A percentile compares a stretch with the other conserved stretches of the same genome.
These are phyloP conservation scores for Teratosphaeria gauchensis DNA, from an alignment of 2,329 filamentous ascomycete genomes.

Conservation along the genomic window DNA sequence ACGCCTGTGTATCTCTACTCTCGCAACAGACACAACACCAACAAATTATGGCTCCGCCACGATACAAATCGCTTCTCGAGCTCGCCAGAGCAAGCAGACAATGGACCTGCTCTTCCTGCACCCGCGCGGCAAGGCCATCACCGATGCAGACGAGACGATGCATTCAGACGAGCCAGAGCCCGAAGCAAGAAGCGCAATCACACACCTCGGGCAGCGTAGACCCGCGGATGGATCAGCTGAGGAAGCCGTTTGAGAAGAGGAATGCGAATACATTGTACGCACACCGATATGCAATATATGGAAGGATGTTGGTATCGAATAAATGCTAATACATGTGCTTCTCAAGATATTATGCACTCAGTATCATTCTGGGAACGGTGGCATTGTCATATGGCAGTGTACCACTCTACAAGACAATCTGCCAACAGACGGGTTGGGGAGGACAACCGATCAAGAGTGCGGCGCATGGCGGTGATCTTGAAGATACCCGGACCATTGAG, in stretches of 20 bases:
- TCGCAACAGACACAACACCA: not conserved
- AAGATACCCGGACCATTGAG: slow-evolving; percentile 34
- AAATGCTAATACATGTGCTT: slow-evolving; percentile 31
- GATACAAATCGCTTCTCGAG: slow-evolving; percentile 20
- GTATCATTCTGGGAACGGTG: slow-evolving; percentile 68
- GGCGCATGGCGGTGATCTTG: slow-evolving; percentile 44
- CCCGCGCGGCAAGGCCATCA: slow-evolving; percentile 2
- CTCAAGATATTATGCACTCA: slow-evolving; percentile 57
- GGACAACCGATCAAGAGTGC: slow-evolving; percentile 82
- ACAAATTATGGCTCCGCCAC: slow-evolving; percentile 19
- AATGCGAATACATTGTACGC: slow-evolving; percentile 57
- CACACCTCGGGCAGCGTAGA: slow-evolving; percentile 12
- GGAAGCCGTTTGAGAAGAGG: slow-evolving; percentile 54
- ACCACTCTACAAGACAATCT: slow-evolving; percentile 84
- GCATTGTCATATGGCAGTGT: slow-evolving; percentile 76
- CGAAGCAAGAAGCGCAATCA: slow-evolving; percentile 9
- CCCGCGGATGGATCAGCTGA: slow-evolving; percentile 55
- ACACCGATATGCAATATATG: not conserved
- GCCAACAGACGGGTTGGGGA: slow-evolving; percentile 80
- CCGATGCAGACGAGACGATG: slow-evolving; percentile 19
- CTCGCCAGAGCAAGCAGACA: slow-evolving; percentile 12
- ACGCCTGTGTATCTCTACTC: not conserved
- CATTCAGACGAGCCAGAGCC: slow-evolving; percentile 15
- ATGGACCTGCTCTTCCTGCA: slow-evolving; percentile 16
- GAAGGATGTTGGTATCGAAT: not conserved